Evolutionary conservation across 805 yeast species (phyloP).

Genomic region (Candida caryicola): DNA sequence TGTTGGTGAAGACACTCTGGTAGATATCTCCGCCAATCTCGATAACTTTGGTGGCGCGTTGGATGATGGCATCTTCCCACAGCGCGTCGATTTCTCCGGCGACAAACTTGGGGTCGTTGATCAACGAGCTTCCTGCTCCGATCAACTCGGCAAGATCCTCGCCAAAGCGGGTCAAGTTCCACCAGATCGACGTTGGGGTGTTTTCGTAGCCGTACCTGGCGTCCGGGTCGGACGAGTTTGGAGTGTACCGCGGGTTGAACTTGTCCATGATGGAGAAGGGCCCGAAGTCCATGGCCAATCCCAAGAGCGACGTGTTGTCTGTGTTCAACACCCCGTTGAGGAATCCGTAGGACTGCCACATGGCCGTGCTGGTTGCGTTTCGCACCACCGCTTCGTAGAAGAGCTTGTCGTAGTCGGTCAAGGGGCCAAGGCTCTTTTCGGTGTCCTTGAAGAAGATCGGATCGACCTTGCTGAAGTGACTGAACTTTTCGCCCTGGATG

Average conservation of each 20-base stretch:
- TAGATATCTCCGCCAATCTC: conserved; percentile 63
- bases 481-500: conserved; percentile 25
- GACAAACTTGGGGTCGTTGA: conserved; percentile 44
- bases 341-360: conserved; percentile 91
- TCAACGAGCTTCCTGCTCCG: conserved; percentile 61
- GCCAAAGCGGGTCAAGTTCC: conserved; percentile 84
- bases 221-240: conserved; percentile 82
- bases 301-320: conserved; percentile 88
- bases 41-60: conserved; percentile 65
- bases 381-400: conserved; percentile 67
- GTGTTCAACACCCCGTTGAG: conserved; percentile 93
- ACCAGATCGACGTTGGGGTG: conserved; percentile 86
- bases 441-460: conserved; percentile 18
- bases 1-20: conserved; percentile 56
- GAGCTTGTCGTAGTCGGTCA: conserved; percentile 65
- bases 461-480: conserved; percentile 23
- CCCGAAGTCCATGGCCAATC: conserved; percentile 88
- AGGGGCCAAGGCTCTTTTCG: conserved; percentile 27
- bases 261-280: conserved; percentile 90
- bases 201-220: conserved; percentile 76
- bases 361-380: conserved; percentile 75
- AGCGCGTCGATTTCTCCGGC: conserved; percentile 46
- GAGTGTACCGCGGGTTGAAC: conserved; percentile 77
- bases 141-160: conserved; percentile 79
- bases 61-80: conserved; percentile 48